A percentile compares a stretch with the other conserved stretches of the same genome.
Conservation (phyloP, 805 yeast species). For the Grigorovia humatica region DNA sequence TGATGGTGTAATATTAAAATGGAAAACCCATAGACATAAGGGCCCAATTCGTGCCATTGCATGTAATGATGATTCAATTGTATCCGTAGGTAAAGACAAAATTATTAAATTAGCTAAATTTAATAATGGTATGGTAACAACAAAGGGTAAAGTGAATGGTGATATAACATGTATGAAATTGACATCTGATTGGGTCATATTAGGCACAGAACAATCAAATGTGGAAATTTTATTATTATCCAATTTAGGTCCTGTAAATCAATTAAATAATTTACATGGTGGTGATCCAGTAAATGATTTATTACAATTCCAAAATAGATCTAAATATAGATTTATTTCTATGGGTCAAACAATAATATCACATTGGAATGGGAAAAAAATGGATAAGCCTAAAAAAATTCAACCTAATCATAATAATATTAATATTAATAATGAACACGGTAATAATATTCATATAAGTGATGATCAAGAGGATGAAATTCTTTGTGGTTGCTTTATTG, state of each 20-base stretch:
- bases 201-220: constrained; percentile 61
- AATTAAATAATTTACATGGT: constrained; percentile 44
- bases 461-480: constrained; percentile 94
- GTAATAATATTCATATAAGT: constrained; percentile 43
- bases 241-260: constrained; percentile 40
- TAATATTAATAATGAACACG: no score
- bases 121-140: constrained; percentile 63
- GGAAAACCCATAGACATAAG: constrained; percentile 89
- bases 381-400: background rate
- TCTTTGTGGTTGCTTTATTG: constrained; percentile 61
- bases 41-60: constrained; percentile 70
- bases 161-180: constrained; percentile 29
- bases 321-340: constrained; percentile 69
- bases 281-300: constrained; percentile 73
- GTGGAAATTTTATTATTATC: constrained; percentile 54
- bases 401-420: constrained; percentile 34
- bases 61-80: constrained; percentile 41
- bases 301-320: constrained; percentile 49
- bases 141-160: constrained; percentile 30
- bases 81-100: constrained; percentile 73
- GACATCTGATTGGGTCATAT: constrained; percentile 36
- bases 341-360: constrained; percentile 76
- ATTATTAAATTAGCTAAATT: constrained; percentile 65
- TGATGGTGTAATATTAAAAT: constrained; percentile 31
- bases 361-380: constrained; percentile 43